Evolutionary conservation across 345 rosid species (phyloP), one percentile per base, ranked within the genome.

Genomic region (Microcos paniculata): DNA sequence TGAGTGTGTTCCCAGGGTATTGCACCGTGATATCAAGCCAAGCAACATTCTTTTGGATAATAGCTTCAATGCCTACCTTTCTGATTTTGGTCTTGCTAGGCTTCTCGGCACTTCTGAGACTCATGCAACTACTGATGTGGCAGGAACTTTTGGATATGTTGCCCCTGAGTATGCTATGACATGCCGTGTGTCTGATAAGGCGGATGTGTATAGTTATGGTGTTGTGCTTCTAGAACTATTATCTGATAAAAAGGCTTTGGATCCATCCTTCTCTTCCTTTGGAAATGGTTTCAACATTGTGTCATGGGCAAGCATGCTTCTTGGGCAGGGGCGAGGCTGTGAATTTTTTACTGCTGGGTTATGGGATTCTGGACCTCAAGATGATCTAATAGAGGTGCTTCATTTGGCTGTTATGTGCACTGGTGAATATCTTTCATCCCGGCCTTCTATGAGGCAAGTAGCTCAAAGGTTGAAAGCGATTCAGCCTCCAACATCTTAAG

Each of bases 361-460:
- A 9, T 87, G 90, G 92, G 88, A 89, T 63, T 75, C 74, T 0
- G 88, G 88, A 62, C 89, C 90, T 2, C 89, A 77, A 2, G 87
- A 87, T 42, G 89, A 87, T 79, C 71, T 85, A 24, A 75, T 89
- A 0, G 85, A 87, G 76, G 86, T 89, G 31, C 84, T 89, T 11
- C 89, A 87, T 74, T 78, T 85, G 61, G 90, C 90, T 1, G 84
- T 85, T 14, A 80, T 79, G 18, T 89, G 92, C 61, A 85, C 92
- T 0, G 87, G 81, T 4, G 90, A 89, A 67, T 80, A 86, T 15
- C 89, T 87, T 53, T 89, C 90, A 0, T 77, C 86, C 18, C 81
- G 90, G 33, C 92, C 88, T 0, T 85, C 92, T 4, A 87, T 87
- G 90, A 85, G 83, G 75, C 89, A 85, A 63, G 89, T 87, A 59